Evolutionary conservation across 441 rosid species (phyloP), one percentile per base, ranked within the genome.

Genomic region (Erodium moschatum): DNA sequence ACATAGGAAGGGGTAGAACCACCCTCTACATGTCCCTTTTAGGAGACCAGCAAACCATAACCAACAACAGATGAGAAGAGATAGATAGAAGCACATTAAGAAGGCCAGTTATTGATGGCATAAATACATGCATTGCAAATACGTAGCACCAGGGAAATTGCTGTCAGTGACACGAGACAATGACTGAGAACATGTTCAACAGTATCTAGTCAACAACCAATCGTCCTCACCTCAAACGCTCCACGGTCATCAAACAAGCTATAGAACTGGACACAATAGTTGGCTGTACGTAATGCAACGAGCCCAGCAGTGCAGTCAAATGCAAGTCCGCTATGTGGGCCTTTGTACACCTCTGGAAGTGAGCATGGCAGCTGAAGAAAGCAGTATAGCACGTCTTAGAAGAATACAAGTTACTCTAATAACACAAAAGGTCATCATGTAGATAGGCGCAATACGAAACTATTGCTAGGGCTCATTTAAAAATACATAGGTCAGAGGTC

Each of bases 231-330:
- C 95, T 95, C 97, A 67, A 90, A 86, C 70, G 90, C 75, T 73
- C 83, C 95, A 1, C 84, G 85, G 76, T 95, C 97, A 79, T 85
- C 86, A 67, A 91, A 74, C 69, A 90, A 84, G 85, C 91, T 91
- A 80, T 95, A 95, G 56, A 90, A 74, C 73, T 95, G 99, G 77
- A 91, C 80, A 68, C 90, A 80, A 67, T 90, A 91, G 76, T 85
- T 85, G 75, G 87, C 96, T 40, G 96, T 85, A 72, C 88, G 79
- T 68, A 91, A 44, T 68, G 99, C 99, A 74, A 87, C 89, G 70
- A 87, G 50, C 35, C 97, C 99, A 66, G 89, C 75, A 44, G 79
- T 83, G 58, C 73, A 74, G 83, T 87, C 87, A 68, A 95, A 95
- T 69, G 96, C 88, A 75, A 83, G 75, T 68, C 89, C 86, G 77